A percentile compares a stretch with the other conserved stretches of the same genome.
phyloP scores from a whole-genome alignment of 306 rosid genomes.

The Erythrophleum fordii region DNA sequence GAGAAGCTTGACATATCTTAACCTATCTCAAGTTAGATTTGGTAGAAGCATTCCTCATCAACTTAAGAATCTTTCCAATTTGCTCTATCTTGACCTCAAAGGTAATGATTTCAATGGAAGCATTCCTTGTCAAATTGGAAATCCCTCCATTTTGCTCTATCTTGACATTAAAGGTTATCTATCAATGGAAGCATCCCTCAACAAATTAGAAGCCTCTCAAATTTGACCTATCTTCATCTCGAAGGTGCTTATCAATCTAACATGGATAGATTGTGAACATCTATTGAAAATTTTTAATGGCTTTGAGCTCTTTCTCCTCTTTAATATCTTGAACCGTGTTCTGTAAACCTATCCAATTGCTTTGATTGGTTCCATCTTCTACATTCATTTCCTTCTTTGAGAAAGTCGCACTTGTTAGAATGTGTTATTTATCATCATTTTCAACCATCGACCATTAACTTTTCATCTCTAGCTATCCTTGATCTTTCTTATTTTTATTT shows the following conservation, averaged over 20 bases:
- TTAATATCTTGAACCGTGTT: too few relatives aligned
- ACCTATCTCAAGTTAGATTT: background rate
- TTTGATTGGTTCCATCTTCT: too few relatives aligned
- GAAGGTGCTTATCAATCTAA: too few relatives aligned
- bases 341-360: too few relatives aligned
- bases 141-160: background rate
- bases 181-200: conserved; percentile 38
- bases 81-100: background rate
- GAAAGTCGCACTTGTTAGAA: background rate
- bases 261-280: too few relatives aligned
- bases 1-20: conserved; percentile 27
- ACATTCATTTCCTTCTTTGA: background rate
- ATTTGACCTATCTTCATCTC: too few relatives aligned
- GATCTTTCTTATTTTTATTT: too few relatives aligned
- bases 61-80: background rate
- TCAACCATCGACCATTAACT: too few relatives aligned
- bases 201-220: conserved; percentile 10
- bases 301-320: too few relatives aligned
- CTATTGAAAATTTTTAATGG: too few relatives aligned
- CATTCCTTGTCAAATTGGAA: fast-evolving
- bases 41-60: background rate
- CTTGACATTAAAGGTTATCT: conserved; percentile 26
- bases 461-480: too few relatives aligned
- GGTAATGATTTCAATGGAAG: background rate
- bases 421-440: background rate